These are phyloP conservation scores for Bifiguratus adelaidae DNA, from an alignment of 192 early-diverging fungal genomes.

Conservation along the genomic window DNA sequence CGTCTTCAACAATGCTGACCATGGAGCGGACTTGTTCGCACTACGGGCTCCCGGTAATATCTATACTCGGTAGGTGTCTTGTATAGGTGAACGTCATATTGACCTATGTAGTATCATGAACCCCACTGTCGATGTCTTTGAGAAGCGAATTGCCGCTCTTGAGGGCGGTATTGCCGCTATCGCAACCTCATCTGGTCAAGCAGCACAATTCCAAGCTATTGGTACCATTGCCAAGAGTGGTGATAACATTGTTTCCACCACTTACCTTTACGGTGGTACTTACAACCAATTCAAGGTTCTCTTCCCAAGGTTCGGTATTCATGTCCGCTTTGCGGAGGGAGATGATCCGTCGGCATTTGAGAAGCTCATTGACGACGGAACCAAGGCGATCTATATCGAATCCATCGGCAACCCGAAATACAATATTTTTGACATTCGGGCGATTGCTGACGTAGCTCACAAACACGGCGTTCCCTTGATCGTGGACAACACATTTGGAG, in stretches of 20 bases:
- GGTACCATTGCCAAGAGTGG: conserved; percentile 68
- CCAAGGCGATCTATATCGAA: conserved; percentile 87
- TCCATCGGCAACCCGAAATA: conserved; percentile 87
- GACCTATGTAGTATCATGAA: conserved; percentile 53
- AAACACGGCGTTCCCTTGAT: conserved; percentile 77
- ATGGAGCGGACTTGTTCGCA: conserved; percentile 77
- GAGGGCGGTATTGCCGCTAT: conserved; percentile 57
- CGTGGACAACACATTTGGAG: conserved; percentile 96
- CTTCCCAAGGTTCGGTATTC: conserved; percentile 76
- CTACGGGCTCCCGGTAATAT: conserved; percentile 68
- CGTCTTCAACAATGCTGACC: conserved; percentile 70
- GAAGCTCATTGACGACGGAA: conserved; percentile 76
- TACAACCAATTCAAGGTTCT: conserved; percentile 82
- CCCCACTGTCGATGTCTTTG: conserved; percentile 83
- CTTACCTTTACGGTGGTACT: conserved; percentile 65
- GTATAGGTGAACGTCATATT: too few relatives aligned
- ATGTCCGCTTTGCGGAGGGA: conserved; percentile 62
- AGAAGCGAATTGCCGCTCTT: conserved; percentile 84
- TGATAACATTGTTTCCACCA: conserved; percentile 82
- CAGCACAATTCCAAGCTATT: conserved; percentile 80
- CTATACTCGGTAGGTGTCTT: conserved; percentile 60
- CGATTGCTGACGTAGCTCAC: conserved; percentile 73
- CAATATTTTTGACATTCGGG: conserved; percentile 79
- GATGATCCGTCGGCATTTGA: conserved; percentile 69
- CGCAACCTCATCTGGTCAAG: conserved; percentile 65